Evolutionary conservation across 2,329 filamentous ascomycete species (phyloP).

Genomic region (Trichophyton simii): DNA sequence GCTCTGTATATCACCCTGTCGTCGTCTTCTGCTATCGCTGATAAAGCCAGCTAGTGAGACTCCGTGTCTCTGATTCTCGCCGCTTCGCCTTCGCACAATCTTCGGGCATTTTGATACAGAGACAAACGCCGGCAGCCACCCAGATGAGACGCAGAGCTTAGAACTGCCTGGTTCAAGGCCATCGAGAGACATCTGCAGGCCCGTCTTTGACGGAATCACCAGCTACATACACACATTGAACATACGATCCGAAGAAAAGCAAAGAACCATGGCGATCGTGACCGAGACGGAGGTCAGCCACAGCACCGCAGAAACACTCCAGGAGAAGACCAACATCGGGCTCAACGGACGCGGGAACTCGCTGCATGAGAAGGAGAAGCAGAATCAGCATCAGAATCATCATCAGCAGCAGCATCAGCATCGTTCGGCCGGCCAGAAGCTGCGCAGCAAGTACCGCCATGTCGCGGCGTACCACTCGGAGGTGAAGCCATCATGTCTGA

Average conservation of each 20-base stretch:
- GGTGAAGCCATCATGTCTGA: slow-evolving; percentile 64
- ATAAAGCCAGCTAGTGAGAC: no score
- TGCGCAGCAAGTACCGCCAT: slow-evolving; percentile 69
- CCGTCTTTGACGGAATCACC: not conserved
- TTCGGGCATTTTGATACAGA: no score
- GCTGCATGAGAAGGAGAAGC: slow-evolving; percentile 4
- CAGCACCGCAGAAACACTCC: not conserved
- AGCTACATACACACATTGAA: not conserved
- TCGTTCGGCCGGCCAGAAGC: not conserved
- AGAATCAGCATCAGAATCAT: not conserved
- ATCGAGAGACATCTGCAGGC: not conserved
- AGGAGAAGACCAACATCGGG: not conserved
- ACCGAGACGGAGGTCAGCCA: not conserved
- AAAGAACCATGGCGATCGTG: not conserved
- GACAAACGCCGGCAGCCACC: not conserved
- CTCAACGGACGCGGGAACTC: slow-evolving; percentile 4
- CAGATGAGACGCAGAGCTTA: not conserved
- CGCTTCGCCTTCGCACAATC: not conserved
- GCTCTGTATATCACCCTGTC: no score
- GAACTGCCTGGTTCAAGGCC: not conserved
- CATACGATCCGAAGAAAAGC: no score
- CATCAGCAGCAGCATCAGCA: not conserved
- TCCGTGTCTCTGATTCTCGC: not conserved
- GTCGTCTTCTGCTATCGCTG: no score
- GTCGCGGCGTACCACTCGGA: slow-evolving; percentile 72